Evolutionary conservation across 306 rosid genomes (phyloP).

Genomic region (Oemleria cerasiformis): DNA sequence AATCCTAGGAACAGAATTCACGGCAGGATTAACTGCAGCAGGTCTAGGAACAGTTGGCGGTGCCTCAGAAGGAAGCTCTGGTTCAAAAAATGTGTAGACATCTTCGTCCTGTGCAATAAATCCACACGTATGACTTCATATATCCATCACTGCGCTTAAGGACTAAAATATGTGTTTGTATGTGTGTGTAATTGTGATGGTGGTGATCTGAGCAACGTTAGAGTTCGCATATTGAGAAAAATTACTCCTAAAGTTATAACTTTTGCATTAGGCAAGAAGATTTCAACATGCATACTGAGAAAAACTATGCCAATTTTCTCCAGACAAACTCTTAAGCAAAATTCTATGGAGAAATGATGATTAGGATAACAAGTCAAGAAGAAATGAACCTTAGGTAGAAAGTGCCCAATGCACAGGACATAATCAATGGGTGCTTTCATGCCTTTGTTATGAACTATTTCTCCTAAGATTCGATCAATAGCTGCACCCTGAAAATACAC

Average conservation of each 20-base stretch:
- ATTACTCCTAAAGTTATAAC: no score
- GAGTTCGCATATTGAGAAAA: no score
- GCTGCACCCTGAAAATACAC: conserved; percentile 73
- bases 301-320: not conserved
- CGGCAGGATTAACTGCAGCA: conserved; percentile 31
- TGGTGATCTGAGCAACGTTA: no score
- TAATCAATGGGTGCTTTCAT: conserved; percentile 81
- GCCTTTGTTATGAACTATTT: conserved; percentile 83
- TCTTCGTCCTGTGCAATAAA: conserved; percentile 73
- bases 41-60: conserved; percentile 44
- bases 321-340: not conserved
- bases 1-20: conserved; percentile 40
- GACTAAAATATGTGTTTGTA: no score
- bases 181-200: no score
- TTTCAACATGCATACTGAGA: no score
- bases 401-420: conserved; percentile 89
- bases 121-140: conserved; percentile 8
- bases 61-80: conserved; percentile 71
- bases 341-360: not conserved
- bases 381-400: conserved; percentile 67
- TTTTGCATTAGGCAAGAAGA: no score
- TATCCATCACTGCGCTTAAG: not conserved
- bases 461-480: conserved; percentile 86
- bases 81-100: conserved; percentile 80
- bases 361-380: conserved; percentile 15